Base-by-base conservation (phyloP, 2,329 filamentous ascomycete genomes). In the Amylocarpus encephaloides region DNA sequence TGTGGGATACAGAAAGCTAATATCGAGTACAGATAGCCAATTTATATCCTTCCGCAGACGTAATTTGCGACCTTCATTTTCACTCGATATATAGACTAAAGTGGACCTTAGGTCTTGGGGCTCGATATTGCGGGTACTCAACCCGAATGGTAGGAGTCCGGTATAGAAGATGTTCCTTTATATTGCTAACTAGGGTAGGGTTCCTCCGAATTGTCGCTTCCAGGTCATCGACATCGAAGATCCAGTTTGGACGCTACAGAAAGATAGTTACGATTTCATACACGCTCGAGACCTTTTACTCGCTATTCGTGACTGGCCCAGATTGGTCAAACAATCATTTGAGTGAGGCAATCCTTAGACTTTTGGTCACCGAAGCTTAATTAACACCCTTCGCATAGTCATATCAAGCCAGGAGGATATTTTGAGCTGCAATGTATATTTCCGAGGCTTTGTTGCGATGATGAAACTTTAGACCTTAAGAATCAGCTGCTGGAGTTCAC, bases 181-280 rank as follows among this genome's bases (percentile, higher is more conserved):
- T 40, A 16, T 40, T 4, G 15, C 32, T 49, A 10, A 52, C 34
- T n/a, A 9, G 39, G 68, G 67, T n/a, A 57, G 56, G 55, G 55
- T 59, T 3, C 75, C 76, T 18, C 70, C 73, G 11, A 79, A 79
- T 53, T 68, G 76, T 34, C 67, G 67, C 12, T 79, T 79, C 60
- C 63, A 76, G 43, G 67, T 79, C 7, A 75, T 79, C 53, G 76
- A 79, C 56, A 67, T 74, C 10, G 73, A 77, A 58, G 66, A 72
- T 51, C 63, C 70, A n/a, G n/a, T n/a, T 4, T 80, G 76, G 76
- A 65, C 72, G 5, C 51, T 49, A 3, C 72, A 70, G 49, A 59
- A 67, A 2, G 64, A 73, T 51, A 55, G 42, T 26, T 78, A 77
- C 59, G 75, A 78, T 57, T 73, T 72, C 52, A 73, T 79, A 49